Base-by-base conservation (phyloP, 2,329 filamentous ascomycete species). In the Ascochyta viciae-villosae region DNA sequence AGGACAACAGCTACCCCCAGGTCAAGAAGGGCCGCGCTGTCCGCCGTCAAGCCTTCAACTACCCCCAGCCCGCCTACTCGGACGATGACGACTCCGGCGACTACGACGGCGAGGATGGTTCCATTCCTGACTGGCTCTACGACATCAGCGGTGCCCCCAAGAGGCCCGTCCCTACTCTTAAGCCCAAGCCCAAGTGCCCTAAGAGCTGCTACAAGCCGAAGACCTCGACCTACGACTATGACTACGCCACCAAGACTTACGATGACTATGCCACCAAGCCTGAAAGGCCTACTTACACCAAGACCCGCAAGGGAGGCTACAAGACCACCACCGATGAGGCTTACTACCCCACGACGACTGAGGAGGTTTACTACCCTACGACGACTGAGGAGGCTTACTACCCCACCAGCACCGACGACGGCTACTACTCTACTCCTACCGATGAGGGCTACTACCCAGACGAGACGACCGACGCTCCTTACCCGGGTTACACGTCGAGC, bases 51-150 rank as follows among this genome's bases (percentile, higher is more conserved):
- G 33, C 41, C 33, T 35, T 24, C 40, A 27, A 41, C 22, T 41
- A 29, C 15, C 29, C 42, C 35, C 50, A 54, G 43, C 24, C 52
- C 33, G 3, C 16, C 9, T 41, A 53, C 29, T 47, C 42, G n/a
- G 49, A 60, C 10, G 51, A 52, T n/a, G 51, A 57, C 15, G 54
- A 57, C 13, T 45, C 44, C 33, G 39, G 49, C 26, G 29, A 26
- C 15, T 50, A 57, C 34, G 54, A 57, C 13, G 49, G 43, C 8
- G 44, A 53, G 22, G 54, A 57, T 45, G 54, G 49, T 26, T 49
- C 54, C 22, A 57, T 62, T 19, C 61, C 61, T 26, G 38, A 60
- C 19, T 65, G 63, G 62, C 45, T 61, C 1, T 52, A 57, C n/a
- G 42, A 47, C 15, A 37, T 46, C 3, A 45, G 23, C 27, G 47